These are phyloP conservation scores for Chaetoceros muelleri DNA, from an alignment of 108 stramenopile species.

Conservation along the genomic window DNA sequence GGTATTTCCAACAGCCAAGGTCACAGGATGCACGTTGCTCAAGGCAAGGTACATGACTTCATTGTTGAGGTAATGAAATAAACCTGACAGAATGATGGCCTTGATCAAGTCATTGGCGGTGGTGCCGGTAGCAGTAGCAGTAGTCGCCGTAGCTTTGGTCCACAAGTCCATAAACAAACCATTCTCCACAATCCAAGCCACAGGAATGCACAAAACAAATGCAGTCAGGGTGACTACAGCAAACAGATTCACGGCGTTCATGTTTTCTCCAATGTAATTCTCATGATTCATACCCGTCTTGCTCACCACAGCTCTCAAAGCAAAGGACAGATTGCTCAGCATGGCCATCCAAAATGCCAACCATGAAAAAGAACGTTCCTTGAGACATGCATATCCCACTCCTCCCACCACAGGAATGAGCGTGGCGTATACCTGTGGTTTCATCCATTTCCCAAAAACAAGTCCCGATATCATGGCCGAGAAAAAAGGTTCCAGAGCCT, in stretches of 20 bases:
- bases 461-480: constrained; percentile 65
- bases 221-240: constrained; percentile 77
- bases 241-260: constrained; percentile 85
- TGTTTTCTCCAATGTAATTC: constrained; percentile 38
- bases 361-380: constrained; percentile 83
- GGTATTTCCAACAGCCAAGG: constrained; percentile 93
- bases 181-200: constrained; percentile 59
- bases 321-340: constrained; percentile 85
- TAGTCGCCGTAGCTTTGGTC: constrained; percentile 16
- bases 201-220: constrained; percentile 63
- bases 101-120: constrained; percentile 24
- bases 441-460: constrained; percentile 66
- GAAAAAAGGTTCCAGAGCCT: constrained; percentile 86
- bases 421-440: constrained; percentile 56
- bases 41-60: constrained; percentile 94
- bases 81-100: constrained; percentile 62
- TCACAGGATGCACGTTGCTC: constrained; percentile 84
- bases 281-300: constrained; percentile 66
- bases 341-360: constrained; percentile 85
- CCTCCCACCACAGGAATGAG: constrained; percentile 85
- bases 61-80: constrained; percentile 92
- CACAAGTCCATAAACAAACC: constrained; percentile 36
- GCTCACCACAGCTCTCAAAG: constrained; percentile 78
- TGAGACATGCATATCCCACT: constrained; percentile 82
- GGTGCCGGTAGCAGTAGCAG: constrained; percentile 19